Percentiles rank a stretch among this genome's conserved stretches.
Evolutionary conservation across 2,329 filamentous ascomycete genomes (phyloP).

Genomic region (Sphaerulina populicola): DNA sequence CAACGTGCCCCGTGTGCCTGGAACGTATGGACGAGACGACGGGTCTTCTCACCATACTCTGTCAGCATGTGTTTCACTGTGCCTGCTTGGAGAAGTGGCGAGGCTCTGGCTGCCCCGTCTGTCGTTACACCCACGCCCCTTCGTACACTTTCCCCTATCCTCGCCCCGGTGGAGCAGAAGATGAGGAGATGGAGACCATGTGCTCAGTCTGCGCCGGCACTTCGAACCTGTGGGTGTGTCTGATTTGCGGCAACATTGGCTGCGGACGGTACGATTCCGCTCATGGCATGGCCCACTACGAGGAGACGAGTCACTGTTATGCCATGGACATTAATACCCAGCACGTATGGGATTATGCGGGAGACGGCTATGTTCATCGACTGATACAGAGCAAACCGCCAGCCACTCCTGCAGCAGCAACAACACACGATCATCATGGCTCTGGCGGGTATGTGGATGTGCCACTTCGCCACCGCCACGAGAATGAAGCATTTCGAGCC

Average conservation of each 20-base stretch:
- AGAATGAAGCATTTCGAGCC: constrained; percentile 33
- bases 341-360: constrained; percentile 95
- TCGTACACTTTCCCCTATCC: constrained; percentile 35
- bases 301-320: constrained; percentile 80
- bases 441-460: constrained; percentile 59
- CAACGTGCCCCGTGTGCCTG: constrained; percentile 90
- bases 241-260: constrained; percentile 85
- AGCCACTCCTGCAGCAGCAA: constrained; percentile 6
- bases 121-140: constrained; percentile 69
- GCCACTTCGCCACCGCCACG: constrained; percentile 44
- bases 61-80: constrained; percentile 96
- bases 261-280: constrained; percentile 94
- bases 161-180: constrained; percentile 20
- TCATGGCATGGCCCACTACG: constrained; percentile 89
- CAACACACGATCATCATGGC: constrained; percentile 53
- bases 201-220: constrained; percentile 74
- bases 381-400: constrained; percentile 86
- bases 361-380: constrained; percentile 90
- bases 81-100: constrained; percentile 95
- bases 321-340: constrained; percentile 88
- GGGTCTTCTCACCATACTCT: constrained; percentile 87
- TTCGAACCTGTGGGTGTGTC: constrained; percentile 85
- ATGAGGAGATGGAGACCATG: constrained; percentile 54
- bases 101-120: constrained; percentile 87
- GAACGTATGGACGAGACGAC: constrained; percentile 98